Base-by-base conservation (phyloP, 495 filamentous ascomycete genomes). In the Tuber melanosporum region DNA sequence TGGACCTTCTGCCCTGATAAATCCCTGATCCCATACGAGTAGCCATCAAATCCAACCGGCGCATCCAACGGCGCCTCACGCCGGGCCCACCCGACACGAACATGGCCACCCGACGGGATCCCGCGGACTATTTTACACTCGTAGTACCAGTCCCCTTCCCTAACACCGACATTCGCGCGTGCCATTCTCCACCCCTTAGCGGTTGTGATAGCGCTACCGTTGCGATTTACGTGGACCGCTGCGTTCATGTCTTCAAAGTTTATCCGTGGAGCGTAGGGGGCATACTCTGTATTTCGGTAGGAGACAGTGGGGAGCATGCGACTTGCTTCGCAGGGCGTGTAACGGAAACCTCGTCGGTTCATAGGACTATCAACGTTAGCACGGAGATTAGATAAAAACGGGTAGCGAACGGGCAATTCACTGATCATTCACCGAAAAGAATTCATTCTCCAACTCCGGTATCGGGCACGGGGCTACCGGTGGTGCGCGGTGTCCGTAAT, bases 11-110 rank as follows among this genome's bases (percentile, higher is more conserved):
- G 93, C 15, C 95, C 94, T 19, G 90, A 88, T 19, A 93, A 90
- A 82, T 98, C 96, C 36, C 94, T 91, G 74, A 99, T 88, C 32
- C 93, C 96, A 83, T 99, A 99, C 71, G 94, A 95, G 84, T 98
- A 98, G 47, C 93, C 94, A 84, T 99, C 95, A 80, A 94, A 97
- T 0, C 96, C 96, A 19, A 98, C 93, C 15, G 96, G 95, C 20
- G 93, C 92, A 80, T 98, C 96, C 4, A 97, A 86, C 26, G 93
- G 82, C 26, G 82, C 82, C 76, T 99, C 96, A 46, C 95, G 88
- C 74, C 96, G 86, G 1, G 95, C 94, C 85, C 93, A 98, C 2
- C 96, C 96, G 73, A 98, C 87, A 19, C 96, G 90, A 15, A 98
- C 91, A 84, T 99, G 94, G 46, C 92, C 93, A 73, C 86, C 86